A percentile compares a stretch with the other conserved stretches of the same genome.
Conservation (phyloP, 306 rosid species). For the Begonia peltatifolia region DNA sequence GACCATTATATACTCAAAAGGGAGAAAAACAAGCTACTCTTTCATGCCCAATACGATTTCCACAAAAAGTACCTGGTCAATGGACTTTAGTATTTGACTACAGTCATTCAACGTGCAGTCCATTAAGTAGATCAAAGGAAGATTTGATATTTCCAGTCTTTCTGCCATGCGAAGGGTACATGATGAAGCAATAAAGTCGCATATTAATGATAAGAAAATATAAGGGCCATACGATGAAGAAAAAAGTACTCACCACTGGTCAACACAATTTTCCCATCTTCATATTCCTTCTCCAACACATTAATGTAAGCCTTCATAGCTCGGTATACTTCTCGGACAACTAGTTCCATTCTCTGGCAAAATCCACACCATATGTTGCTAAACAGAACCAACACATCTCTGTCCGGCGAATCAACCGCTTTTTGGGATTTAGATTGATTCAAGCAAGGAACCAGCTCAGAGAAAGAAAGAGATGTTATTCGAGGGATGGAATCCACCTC, state of each 20-base stretch:
- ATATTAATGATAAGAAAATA: neutral
- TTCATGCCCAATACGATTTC: neutral
- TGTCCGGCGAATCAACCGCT: conserved; percentile 31
- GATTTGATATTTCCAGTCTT: conserved; percentile 23
- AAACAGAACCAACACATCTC: conserved; percentile 83
- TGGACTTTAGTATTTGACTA: conserved; percentile 45
- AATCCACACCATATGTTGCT: conserved; percentile 92
- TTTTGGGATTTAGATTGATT: conserved; percentile 41
- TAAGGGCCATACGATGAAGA: neutral
- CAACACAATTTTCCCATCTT: conserved; percentile 21
- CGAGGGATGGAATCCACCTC: conserved; percentile 79
- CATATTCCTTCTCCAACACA: conserved; percentile 27
- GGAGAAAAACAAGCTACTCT: neutral
- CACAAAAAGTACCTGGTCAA: conserved; percentile 47
- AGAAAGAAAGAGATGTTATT: conserved; percentile 47
- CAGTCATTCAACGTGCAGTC: conserved; percentile 90
- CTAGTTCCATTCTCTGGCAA: conserved; percentile 82
- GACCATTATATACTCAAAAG: neutral
- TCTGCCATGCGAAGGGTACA: conserved; percentile 31
- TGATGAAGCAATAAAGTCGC: conserved; percentile 3
- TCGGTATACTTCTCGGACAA: conserved; percentile 68
- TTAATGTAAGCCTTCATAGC: conserved; percentile 44
- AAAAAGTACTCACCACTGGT: conserved; percentile 28
- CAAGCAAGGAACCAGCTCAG: conserved; percentile 50
- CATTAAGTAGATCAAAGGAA: conserved; percentile 67